phyloP scores from a whole-genome alignment of 208 protist species.

The Giardia duodenalis region DNA sequence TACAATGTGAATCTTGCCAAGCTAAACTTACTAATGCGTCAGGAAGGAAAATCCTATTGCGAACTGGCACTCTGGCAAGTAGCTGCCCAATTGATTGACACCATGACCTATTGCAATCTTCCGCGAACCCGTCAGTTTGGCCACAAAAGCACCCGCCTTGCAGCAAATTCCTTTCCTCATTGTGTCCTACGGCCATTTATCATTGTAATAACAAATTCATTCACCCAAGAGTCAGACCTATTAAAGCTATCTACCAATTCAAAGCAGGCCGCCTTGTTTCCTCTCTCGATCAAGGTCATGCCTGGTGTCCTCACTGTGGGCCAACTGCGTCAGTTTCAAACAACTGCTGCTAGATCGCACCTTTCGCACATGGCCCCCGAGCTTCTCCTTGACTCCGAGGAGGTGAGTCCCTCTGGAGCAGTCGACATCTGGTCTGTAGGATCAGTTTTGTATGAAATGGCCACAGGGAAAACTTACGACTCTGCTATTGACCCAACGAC shows the following conservation, averaged over 20 bases:
- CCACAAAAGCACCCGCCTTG: not conserved
- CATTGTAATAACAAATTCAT: not conserved
- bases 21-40: not conserved
- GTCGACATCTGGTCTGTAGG: not conserved
- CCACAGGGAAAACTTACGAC: not conserved
- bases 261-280: not conserved
- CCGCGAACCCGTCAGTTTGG: not conserved
- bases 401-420: not conserved
- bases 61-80: not conserved
- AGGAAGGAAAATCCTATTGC: not conserved
- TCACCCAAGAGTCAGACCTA: not conserved
- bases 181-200: not conserved
- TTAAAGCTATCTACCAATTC: not conserved
- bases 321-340: not conserved
- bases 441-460: not conserved
- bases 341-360: not conserved
- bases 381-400: not conserved
- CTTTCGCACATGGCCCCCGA: not conserved
- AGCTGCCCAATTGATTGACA: not conserved
- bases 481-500: not conserved
- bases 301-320: not conserved
- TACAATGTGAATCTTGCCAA: not conserved
- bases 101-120: not conserved
- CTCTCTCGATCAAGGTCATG: not conserved
- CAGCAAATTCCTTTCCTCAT: not conserved